These are phyloP conservation scores for Xylariaceae sp. DNA, from an alignment of 2,329 filamentous ascomycete species.

Conservation along the genomic window DNA sequence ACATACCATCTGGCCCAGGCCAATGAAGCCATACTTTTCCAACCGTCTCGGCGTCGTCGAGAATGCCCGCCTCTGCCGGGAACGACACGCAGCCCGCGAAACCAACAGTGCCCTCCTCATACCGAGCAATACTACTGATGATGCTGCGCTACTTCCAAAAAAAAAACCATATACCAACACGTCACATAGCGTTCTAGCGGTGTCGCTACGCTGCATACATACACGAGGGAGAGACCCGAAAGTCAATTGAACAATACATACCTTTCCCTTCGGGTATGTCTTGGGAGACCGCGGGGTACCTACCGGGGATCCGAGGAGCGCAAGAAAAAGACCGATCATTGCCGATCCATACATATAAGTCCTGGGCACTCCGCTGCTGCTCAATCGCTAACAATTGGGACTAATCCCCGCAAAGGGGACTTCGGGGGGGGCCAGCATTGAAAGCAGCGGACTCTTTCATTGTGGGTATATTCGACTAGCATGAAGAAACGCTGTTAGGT, in stretches of 20 bases:
- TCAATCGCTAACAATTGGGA: not conserved
- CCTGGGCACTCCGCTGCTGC: not conserved
- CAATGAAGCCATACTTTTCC: constrained; percentile 62
- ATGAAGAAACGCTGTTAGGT: too few species aligned
- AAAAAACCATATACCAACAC: too few species aligned
- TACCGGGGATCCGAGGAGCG: constrained; percentile 7
- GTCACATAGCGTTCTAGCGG: not conserved
- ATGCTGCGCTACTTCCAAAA: not conserved
- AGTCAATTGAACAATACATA: too few species aligned
- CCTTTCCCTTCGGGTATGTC: not conserved
- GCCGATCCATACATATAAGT: constrained; percentile 16
- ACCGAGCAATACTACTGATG: constrained; percentile 44
- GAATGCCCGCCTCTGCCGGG: constrained; percentile 51
- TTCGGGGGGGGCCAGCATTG: too few species aligned
- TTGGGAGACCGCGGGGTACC: constrained; percentile 27
- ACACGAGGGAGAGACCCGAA: not conserved
- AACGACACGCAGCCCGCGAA: constrained; percentile 41
- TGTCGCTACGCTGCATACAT: not conserved
- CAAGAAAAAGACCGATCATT: constrained; percentile 28
- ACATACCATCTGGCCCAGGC: constrained; percentile 63
- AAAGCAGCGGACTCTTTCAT: too few species aligned
- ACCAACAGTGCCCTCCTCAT: constrained; percentile 49
- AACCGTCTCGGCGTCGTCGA: constrained; percentile 50
- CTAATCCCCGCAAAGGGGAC: not conserved
- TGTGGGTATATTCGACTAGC: too few species aligned